Base-by-base conservation (phyloP, 495 filamentous ascomycete species). In the Hypoxylon subgilvum region DNA sequence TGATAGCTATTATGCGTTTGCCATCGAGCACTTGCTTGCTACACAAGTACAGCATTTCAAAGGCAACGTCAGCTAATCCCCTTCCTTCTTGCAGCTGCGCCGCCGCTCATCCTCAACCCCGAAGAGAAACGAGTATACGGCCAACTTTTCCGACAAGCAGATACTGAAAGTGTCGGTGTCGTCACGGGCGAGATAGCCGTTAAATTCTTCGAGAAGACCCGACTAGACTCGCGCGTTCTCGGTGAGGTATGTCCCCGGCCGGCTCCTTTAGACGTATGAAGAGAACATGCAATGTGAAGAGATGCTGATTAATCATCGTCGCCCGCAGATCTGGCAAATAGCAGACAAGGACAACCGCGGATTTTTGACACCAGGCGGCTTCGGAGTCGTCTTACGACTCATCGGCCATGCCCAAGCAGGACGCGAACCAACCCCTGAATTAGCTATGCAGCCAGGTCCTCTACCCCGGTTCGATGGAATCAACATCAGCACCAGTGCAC, bases 191-290 rank as follows among this genome's bases (percentile, higher is more conserved):
- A 97, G 72, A 80, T 96, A 48, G 94, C 94, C 6, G 95, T 97
- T 63, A 91, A 92, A 63, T 97, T 98, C 79, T 98, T 98, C 66
- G 92, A 97, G 74, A 95, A 93, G 83, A 97, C 94, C 21, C 84
- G 88, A 58, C 79, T 98, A 23, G 82, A 91, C 43, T 87, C 91
- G 36, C 83, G 88, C 49, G 82, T 93, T 19, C 80, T 98, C 61
- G 94, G 94, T 69, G 88, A 96, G 86, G 91, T 95, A 77, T 60
- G 74, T 75, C 38, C 35, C 18, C 13, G 12, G 14, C 27, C 12
- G 1, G 13, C 7, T 13, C 14, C 43, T 51, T 35, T 35, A 6
- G 7, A 32, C 16, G 23, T 17, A 10, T 19, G 13, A 22, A 21
- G 34, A 46, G 25, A 7, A 46, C 18, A 31, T 27, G 43, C 12